Evolutionary conservation across 495 filamentous ascomycete genomes (phyloP).

Genomic region (Neurospora sp.): DNA sequence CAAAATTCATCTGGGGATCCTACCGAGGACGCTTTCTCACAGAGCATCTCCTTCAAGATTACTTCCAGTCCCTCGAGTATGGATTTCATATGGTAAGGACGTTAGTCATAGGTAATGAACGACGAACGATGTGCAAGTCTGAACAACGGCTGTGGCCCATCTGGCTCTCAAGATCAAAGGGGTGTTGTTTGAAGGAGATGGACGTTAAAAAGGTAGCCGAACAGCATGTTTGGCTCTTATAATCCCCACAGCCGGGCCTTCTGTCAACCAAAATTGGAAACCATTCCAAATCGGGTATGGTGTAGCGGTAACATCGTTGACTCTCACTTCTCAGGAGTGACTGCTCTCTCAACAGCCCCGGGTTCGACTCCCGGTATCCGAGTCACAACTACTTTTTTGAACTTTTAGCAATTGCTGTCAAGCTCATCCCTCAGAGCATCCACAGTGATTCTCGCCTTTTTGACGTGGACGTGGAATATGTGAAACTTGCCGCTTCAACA

Average conservation of each 20-base stretch:
- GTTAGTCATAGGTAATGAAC: neutral
- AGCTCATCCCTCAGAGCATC: neutral
- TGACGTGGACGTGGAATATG: neutral
- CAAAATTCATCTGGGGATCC: neutral
- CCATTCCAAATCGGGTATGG: neutral
- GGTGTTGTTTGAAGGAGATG: neutral
- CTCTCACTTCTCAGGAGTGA: too few species aligned
- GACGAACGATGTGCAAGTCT: neutral
- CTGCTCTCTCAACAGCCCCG: neutral
- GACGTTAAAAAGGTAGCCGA: neutral
- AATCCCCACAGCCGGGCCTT: rapidly evolving
- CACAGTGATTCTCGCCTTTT: neutral
- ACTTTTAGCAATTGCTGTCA: neutral
- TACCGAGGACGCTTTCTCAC: neutral
- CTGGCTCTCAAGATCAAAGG: neutral
- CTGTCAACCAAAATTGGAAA: neutral
- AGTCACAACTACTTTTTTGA: neutral
- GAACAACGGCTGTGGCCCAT: neutral
- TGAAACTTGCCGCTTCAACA: neutral
- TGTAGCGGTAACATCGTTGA: neutral
- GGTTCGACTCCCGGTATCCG: neutral
- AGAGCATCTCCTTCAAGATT: neutral
- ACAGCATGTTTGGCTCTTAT: neutral
- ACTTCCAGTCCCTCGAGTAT: neutral
- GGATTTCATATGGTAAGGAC: neutral